Evolutionary conservation across 2,329 filamentous ascomycete genomes (phyloP).

Genomic region (Scytalidium sp.): DNA sequence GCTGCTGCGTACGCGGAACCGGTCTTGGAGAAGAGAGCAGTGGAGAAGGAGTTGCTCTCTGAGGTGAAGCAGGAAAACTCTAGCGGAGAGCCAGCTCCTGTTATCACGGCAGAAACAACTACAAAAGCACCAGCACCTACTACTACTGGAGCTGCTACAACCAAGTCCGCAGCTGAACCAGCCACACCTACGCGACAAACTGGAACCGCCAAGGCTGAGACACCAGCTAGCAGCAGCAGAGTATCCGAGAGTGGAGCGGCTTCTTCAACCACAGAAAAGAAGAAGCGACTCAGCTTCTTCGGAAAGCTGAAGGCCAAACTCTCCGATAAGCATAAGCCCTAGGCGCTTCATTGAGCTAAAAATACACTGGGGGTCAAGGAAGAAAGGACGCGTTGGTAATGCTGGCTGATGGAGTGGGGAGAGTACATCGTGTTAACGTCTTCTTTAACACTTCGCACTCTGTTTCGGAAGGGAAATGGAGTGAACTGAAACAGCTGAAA

Average conservation of each 20-base stretch:
- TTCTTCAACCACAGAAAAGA: slow-evolving; percentile 24
- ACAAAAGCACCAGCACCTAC: slow-evolving; percentile 28
- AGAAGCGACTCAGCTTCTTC: slow-evolving; percentile 33
- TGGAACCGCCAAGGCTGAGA: slow-evolving; percentile 11
- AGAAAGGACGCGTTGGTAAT: too few species aligned
- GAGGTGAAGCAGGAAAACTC: slow-evolving; percentile 47
- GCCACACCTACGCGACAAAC: too few species aligned
- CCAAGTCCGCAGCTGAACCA: slow-evolving; percentile 12
- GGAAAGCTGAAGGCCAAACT: slow-evolving; percentile 52
- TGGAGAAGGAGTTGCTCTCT: slow-evolving; percentile 71
- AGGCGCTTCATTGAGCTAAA: too few species aligned
- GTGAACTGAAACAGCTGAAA: too few species aligned
- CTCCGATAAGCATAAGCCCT: slow-evolving; percentile 23
- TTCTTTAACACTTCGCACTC: too few species aligned
- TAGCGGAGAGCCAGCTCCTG: slow-evolving; percentile 26
- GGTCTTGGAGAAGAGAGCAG: slow-evolving; percentile 70
- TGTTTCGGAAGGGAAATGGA: too few species aligned
- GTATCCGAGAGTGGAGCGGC: slow-evolving; percentile 19
- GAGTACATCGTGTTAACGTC: too few species aligned
- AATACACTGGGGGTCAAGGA: too few species aligned
- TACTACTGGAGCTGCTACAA: slow-evolving; percentile 16
- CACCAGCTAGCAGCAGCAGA: slow-evolving; percentile 21
- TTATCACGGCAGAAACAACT: slow-evolving; percentile 10
- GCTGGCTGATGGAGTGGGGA: too few species aligned
- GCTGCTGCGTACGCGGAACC: slow-evolving; percentile 66